These are phyloP conservation scores for Kodamaea laetipori DNA, from an alignment of 805 yeast species.

Conservation along the genomic window DNA sequence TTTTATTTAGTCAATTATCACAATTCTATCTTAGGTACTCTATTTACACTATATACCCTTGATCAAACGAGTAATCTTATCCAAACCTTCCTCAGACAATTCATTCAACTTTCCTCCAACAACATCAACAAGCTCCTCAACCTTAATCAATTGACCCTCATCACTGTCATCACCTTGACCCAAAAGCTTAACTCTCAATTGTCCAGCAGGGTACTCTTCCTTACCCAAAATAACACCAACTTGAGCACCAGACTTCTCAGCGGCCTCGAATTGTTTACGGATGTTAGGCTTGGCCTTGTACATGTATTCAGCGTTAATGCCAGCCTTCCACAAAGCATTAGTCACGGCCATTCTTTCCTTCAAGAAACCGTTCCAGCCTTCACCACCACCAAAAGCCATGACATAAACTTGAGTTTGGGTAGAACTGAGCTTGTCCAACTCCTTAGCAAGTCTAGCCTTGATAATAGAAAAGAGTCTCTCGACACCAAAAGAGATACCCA, in stretches of 20 bases:
- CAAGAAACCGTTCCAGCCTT: constrained; percentile 91
- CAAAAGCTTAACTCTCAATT: constrained; percentile 80
- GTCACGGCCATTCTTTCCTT: constrained; percentile 89
- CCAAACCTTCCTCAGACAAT: constrained; percentile 55
- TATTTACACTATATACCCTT: constrained; percentile 45
- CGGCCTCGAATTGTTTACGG: constrained; percentile 96
- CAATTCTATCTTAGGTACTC: neutral
- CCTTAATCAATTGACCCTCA: constrained; percentile 77
- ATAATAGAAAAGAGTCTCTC: constrained; percentile 91
- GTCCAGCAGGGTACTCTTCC: constrained; percentile 83
- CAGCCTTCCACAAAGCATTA: constrained; percentile 81
- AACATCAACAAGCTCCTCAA: constrained; percentile 58
- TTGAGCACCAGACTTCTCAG: constrained; percentile 91
- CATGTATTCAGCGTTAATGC: constrained; percentile 86
- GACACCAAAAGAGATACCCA: constrained; percentile 95
- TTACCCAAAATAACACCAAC: constrained; percentile 92
- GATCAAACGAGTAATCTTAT: constrained; percentile 64
- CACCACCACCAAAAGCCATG: constrained; percentile 99
- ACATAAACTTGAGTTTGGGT: constrained; percentile 90
- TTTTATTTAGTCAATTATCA: no score
- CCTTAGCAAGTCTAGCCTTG: constrained; percentile 65
- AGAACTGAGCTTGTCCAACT: constrained; percentile 69
- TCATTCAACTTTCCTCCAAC: constrained; percentile 42
- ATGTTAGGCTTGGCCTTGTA: constrained; percentile 93
- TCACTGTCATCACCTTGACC: constrained; percentile 85